Percentiles rank a stretch among this genome's conserved stretches.
phyloP scores from a whole-genome alignment of 1,284 basidiomycete species.

The Puccinia coronata region DNA sequence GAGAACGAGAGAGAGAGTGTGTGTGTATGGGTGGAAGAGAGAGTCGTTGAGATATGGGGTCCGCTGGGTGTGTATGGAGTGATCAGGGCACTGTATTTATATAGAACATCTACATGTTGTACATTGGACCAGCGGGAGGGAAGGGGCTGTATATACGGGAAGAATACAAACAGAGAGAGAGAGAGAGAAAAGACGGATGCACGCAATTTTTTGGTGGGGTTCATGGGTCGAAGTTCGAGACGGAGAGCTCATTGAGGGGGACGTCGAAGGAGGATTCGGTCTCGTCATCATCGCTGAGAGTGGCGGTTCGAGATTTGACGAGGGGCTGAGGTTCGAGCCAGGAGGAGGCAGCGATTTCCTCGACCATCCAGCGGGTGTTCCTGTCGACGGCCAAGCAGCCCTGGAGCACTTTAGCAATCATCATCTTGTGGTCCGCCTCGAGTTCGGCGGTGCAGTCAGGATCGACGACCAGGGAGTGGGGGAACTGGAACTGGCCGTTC shows the following conservation, averaged over 20 bases:
- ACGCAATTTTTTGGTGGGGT: not conserved
- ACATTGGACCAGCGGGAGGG: not conserved
- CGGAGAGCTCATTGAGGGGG: no score
- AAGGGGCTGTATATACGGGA: no score
- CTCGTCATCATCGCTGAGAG: not conserved
- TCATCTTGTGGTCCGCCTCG: conserved; percentile 9
- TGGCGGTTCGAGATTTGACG: not conserved
- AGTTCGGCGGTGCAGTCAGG: not conserved
- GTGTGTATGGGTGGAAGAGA: no score
- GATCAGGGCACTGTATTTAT: no score
- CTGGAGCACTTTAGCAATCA: conserved; percentile 31
- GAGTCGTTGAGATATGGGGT: no score
- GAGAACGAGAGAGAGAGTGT: no score
- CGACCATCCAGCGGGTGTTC: conserved; percentile 29
- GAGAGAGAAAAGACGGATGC: not conserved
- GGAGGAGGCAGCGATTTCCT: conserved; percentile 6
- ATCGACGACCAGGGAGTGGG: conserved; percentile 50
- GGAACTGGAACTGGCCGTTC: conserved; percentile 67
- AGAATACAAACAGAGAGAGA: conserved; percentile 6
- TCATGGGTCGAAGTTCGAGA: no score
- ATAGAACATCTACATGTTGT: not conserved
- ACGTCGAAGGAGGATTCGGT: not conserved
- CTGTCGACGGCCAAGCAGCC: conserved; percentile 27
- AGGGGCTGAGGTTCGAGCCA: conserved; percentile 12
- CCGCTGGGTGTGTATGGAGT: no score